Base-by-base conservation (phyloP, 306 rosid genomes). In the Cucurbita argyrosperma region DNA sequence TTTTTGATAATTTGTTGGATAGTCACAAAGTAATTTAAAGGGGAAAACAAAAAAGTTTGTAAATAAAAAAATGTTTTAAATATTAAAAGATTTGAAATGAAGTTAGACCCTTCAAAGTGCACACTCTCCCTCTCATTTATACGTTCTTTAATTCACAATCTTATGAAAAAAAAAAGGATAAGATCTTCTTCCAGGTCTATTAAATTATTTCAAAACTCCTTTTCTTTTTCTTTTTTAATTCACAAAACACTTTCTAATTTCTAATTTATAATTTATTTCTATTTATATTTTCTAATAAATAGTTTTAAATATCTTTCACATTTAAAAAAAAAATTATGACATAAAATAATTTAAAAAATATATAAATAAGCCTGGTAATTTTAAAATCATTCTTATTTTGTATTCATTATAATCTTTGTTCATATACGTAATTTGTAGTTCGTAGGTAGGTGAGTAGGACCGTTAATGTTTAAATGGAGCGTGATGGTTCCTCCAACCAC, bases 91-190 rank as follows among this genome's bases (percentile, higher is more conserved):
- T 56, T 42, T 72, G 76, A 66, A 75, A 77, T 56, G 57, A 71
- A 80, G 63, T 82, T 78, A 81, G 78, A 79, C 86, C 82, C 74
- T 82, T 74, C 78, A 83, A 75, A 78, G 80, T 80, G 80, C 83
- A 80, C 43, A 68, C 64, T 13, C 69, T 15, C 11, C 0, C 58
- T 68, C 57, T 68, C 23, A 47, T 68, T 68, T 68, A 67, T 19
- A 45, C 55, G 21, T 65, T n/a, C 51, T 64, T 64, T 40, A 64
- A 40, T 64, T 64, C 51, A n/a, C 35, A n/a, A 64, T 64, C 46
- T 58, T 63, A n/a, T 39, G 50, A 39, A 63, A 63, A 63, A 63
- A 63, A 30, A 16, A 63, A 40, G 7, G 8, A 63, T 63, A 10
- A n/a, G 70, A 63, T 63, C 70, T 63, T 63, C 70, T 63, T 46